Evolutionary conservation across 495 filamentous ascomycete species (phyloP).

Genomic region (Annulohypoxylon moriforme): DNA sequence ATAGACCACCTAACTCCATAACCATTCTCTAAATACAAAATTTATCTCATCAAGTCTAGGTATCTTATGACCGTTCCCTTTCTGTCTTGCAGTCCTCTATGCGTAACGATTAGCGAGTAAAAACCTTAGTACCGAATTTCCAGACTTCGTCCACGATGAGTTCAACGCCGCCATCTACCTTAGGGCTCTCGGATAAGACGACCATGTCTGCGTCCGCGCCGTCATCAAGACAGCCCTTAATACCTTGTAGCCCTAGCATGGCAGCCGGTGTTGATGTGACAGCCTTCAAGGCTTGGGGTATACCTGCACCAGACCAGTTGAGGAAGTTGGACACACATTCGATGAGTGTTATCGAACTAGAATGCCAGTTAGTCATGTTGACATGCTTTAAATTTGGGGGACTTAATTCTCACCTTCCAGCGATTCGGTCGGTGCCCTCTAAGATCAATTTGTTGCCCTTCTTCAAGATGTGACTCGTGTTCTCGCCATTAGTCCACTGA

Average conservation of each 20-base stretch:
- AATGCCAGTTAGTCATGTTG: conserved; percentile 23
- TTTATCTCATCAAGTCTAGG: conserved; percentile 7
- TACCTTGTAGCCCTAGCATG: conserved; percentile 73
- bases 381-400: background rate
- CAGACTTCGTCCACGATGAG: conserved; percentile 78
- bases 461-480: conserved; percentile 68
- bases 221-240: conserved; percentile 74
- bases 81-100: background rate
- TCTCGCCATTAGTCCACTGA: conserved; percentile 81
- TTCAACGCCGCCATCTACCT: conserved; percentile 56
- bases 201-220: conserved; percentile 86
- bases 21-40: conserved; percentile 13
- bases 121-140: conserved; percentile 72
- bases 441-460: conserved; percentile 72
- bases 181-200: conserved; percentile 68
- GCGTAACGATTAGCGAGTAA: conserved; percentile 23
- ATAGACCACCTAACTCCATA: conserved; percentile 17
- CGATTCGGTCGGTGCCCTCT: conserved; percentile 77
- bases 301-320: conserved; percentile 71
- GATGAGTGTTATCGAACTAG: conserved; percentile 74
- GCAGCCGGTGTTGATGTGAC: conserved; percentile 78
- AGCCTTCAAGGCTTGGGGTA: conserved; percentile 73
- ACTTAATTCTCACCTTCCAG: conserved; percentile 65
- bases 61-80: background rate
- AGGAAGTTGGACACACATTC: conserved; percentile 86